Evolutionary conservation across 1,284 basidiomycete genomes (phyloP).

Genomic region (Cryptococcus floricola): DNA sequence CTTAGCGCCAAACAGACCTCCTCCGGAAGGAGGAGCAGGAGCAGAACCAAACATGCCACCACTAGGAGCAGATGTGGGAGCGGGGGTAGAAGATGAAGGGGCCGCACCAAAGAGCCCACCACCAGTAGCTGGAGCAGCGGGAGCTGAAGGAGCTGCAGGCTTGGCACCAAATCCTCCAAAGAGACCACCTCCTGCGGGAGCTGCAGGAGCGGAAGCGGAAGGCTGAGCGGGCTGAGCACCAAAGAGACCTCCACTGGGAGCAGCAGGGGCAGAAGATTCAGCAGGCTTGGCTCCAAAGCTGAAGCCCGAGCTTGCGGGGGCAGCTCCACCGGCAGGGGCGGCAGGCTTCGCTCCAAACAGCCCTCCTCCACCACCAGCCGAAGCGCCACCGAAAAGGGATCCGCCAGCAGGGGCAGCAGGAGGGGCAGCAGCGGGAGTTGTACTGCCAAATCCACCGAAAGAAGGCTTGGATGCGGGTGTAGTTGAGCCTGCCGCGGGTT

Average conservation of each 20-base stretch:
- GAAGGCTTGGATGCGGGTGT: constrained; percentile 38
- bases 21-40: constrained; percentile 15
- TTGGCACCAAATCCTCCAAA: constrained; percentile 7
- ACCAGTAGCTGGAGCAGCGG: constrained; percentile 10
- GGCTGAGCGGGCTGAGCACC: constrained; percentile 5
- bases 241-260: constrained; percentile 7
- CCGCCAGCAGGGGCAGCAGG: constrained; percentile 22
- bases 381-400: constrained; percentile 22
- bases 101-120: constrained; percentile 6
- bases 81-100: constrained; percentile 8
- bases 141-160: constrained; percentile 1
- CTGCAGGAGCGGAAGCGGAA: constrained; percentile 12
- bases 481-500: constrained; percentile 23
- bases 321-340: constrained; percentile 8
- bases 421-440: constrained; percentile 35
- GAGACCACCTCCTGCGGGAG: constrained; percentile 12
- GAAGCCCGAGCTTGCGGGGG: constrained; percentile 9
- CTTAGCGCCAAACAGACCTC: constrained; percentile 32
- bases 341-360: constrained; percentile 34
- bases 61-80: constrained; percentile 11
- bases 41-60: constrained; percentile 23
- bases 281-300: constrained; percentile 29
- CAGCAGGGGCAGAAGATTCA: constrained; percentile 8
- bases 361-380: constrained; percentile 13
- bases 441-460: constrained; percentile 35